A percentile compares a stretch with the other conserved stretches of the same genome.
Conservation (phyloP, 805 yeast genomes). For the Metschnikowia cerradonensis region DNA sequence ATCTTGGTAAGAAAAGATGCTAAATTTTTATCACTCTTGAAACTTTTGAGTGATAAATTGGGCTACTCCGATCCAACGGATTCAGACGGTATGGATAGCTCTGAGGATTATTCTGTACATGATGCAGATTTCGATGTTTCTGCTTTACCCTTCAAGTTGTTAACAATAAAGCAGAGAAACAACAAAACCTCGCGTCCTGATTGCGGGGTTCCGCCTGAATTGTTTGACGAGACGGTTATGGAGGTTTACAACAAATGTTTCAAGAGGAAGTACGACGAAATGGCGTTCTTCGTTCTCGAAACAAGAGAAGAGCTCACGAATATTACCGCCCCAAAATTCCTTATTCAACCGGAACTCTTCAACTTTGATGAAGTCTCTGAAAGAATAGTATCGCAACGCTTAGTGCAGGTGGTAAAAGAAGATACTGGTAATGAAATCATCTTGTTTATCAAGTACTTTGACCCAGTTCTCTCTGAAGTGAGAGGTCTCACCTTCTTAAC, state of each 20-base stretch:
- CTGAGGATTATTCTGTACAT: slow-evolving; percentile 9
- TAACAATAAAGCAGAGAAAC: slow-evolving; percentile 64
- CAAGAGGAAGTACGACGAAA: slow-evolving; percentile 44
- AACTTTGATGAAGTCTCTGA: slow-evolving; percentile 19
- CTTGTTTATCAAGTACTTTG: slow-evolving; percentile 63
- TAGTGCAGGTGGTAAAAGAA: background rate
- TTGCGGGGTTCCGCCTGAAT: slow-evolving; percentile 23
- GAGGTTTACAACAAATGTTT: slow-evolving; percentile 47
- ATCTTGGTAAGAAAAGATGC: slow-evolving; percentile 56
- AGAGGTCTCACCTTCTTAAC: slow-evolving; percentile 61
- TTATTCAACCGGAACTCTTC: slow-evolving; percentile 22
- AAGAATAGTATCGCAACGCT: slow-evolving; percentile 11
- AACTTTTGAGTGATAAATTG: slow-evolving; percentile 44
- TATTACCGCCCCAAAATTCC: slow-evolving; percentile 4
- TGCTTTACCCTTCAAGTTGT: slow-evolving; percentile 46
- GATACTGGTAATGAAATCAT: slow-evolving; percentile 15
- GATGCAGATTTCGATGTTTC: slow-evolving; percentile 5
- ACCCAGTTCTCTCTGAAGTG: slow-evolving; percentile 49
- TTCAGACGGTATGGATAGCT: slow-evolving; percentile 9
- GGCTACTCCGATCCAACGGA: slow-evolving; percentile 24
- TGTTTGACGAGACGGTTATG: slow-evolving; percentile 42
- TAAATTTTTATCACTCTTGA: slow-evolving; percentile 47
- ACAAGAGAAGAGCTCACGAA: slow-evolving; percentile 35
- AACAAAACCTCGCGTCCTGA: slow-evolving; percentile 70
- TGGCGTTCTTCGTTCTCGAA: slow-evolving; percentile 68